Evolutionary conservation across 306 rosid genomes (phyloP), one percentile per base, ranked within the genome.

Genomic region (Vigna radiata): DNA sequence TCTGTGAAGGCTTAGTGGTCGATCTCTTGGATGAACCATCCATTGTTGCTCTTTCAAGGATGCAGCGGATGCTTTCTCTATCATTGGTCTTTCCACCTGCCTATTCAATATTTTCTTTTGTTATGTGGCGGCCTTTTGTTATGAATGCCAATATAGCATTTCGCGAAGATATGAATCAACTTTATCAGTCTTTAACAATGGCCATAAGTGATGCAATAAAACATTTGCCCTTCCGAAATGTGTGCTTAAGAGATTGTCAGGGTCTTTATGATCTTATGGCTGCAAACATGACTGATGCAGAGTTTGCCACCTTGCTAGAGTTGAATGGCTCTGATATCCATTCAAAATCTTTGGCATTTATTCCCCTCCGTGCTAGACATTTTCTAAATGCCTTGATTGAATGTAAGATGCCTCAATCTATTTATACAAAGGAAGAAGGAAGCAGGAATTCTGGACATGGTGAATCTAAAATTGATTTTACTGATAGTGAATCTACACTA

Each of bases 41-140:
- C 61, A 71, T 90, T 79, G 75, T 89, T 70, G 97, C 96, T 50
- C 99, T 95, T 85, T 88, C 91, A 68, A 89, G 99, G 87, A 90
- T 92, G 97, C 99, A 95, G 81, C 94, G 86, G 8, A 82, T 89
- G 92, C 97, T 92, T 63, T 96, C 99, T 78, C 89, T 89, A 64
- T 70, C 77, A 58, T 79, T 95, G 84, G 91, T 95, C 67, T 88
- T 95, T 85, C 94, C 96, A 23, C 97, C 99, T 77, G 97, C 99
- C 39, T 95, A 92, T 85, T 85, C 97, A 64, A 92, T 92, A 82
- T 95, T 95, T 85, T 87, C 97, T 49, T 85, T 92, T 72, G 83
- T 95, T 59, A 72, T 82, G 56, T 90, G 97, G 97, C 68, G 93
- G 73, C 91, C 94, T 15, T 86, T 89, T 78, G 84, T 95, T 79